phyloP scores from a whole-genome alignment of 179 eudicot species.

The Vitellaria paradoxa region DNA sequence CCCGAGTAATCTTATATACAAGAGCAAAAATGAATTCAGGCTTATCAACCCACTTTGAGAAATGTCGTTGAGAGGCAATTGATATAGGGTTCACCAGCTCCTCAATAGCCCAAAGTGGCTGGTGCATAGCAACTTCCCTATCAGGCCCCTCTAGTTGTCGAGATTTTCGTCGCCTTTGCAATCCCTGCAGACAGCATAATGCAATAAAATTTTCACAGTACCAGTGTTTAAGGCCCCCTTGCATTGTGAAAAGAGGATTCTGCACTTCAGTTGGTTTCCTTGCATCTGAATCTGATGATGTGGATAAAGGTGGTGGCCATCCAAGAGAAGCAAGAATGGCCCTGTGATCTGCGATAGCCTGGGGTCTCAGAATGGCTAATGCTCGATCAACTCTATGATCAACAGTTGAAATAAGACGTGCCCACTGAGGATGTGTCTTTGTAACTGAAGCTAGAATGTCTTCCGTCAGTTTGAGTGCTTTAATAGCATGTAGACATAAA shows the following conservation, averaged over 20 bases:
- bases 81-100: conserved; percentile 83
- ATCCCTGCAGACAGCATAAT: conserved; percentile 74
- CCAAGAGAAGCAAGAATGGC: conserved; percentile 74
- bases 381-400: conserved; percentile 88
- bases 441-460: conserved; percentile 59
- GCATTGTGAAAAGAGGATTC: conserved; percentile 77
- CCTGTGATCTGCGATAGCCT: conserved; percentile 88
- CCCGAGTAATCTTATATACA: conserved; percentile 68
- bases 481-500: conserved; percentile 51
- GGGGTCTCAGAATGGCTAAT: conserved; percentile 85
- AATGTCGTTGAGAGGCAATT: conserved; percentile 73
- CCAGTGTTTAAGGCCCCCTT: conserved; percentile 67
- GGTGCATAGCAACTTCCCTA: conserved; percentile 46
- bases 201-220: conserved; percentile 82
- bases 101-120: conserved; percentile 93
- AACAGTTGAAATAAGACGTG: conserved; percentile 75
- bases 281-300: conserved; percentile 44
- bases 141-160: conserved; percentile 77
- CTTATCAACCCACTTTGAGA: conserved; percentile 78
- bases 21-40: conserved; percentile 91
- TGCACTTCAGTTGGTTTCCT: conserved; percentile 39
- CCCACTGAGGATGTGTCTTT: conserved; percentile 76
- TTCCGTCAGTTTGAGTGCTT: conserved; percentile 59
- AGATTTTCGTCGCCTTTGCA: conserved; percentile 71
- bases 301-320: conserved; percentile 91